These are phyloP conservation scores for Globisporangium spinosum DNA, from an alignment of 352 stramenopile genomes.

Conservation along the genomic window DNA sequence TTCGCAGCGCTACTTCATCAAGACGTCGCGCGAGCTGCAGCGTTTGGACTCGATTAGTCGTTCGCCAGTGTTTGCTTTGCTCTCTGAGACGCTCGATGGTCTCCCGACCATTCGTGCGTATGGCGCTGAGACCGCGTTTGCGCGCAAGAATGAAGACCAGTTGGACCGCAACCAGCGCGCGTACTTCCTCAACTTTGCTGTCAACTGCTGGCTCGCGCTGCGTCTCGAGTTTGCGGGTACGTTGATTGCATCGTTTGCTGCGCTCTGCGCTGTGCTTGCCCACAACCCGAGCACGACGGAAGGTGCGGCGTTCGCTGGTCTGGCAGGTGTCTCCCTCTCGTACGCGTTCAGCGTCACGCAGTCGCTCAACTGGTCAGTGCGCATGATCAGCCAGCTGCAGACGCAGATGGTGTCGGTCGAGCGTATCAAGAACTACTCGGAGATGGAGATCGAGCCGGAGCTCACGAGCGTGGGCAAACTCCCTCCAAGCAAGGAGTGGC, in stretches of 20 bases:
- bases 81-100: slow-evolving; percentile 94
- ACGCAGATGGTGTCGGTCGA: slow-evolving; percentile 80
- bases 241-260: slow-evolving; percentile 53
- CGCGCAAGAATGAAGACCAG: slow-evolving; percentile 43
- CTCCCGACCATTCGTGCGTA: slow-evolving; percentile 93
- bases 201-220: slow-evolving; percentile 76
- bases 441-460: slow-evolving; percentile 61
- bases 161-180: slow-evolving; percentile 67
- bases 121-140: slow-evolving; percentile 46
- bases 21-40: slow-evolving; percentile 91
- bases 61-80: slow-evolving; percentile 93
- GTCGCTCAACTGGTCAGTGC: slow-evolving; percentile 76
- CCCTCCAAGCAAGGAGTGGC: slow-evolving; percentile 60
- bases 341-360: slow-evolving; percentile 79
- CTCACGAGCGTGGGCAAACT: slow-evolving; percentile 88
- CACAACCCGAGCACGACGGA: slow-evolving; percentile 39
- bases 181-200: slow-evolving; percentile 71
- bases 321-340: slow-evolving; percentile 66
- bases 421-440: slow-evolving; percentile 67
- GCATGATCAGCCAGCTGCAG: slow-evolving; percentile 72
- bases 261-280: slow-evolving; percentile 47
- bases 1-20: slow-evolving; percentile 92
- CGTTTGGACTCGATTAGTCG: slow-evolving; percentile 92
- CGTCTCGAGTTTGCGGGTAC: slow-evolving; percentile 72
- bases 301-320: slow-evolving; percentile 44